Conservation (phyloP, 1,284 basidiomycete genomes). For the Apiotrichum akiyoshidainum region DNA sequence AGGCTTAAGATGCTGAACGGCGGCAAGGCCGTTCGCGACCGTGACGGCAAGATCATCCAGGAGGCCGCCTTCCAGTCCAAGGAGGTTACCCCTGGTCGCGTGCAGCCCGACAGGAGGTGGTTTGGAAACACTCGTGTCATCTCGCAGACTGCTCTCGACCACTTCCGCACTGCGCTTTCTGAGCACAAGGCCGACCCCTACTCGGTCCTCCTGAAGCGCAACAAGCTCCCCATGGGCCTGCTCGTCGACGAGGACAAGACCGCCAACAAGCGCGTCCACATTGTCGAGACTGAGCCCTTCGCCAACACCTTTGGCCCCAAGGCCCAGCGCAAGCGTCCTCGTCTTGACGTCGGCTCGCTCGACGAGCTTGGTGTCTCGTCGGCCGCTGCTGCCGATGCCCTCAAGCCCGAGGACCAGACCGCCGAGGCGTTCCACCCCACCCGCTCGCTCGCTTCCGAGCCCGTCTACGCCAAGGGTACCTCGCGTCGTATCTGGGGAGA, state of each 20-base stretch:
- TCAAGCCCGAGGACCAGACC: conserved; percentile 26
- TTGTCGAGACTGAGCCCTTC: conserved; percentile 91
- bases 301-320: conserved; percentile 89
- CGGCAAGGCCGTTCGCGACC: conserved; percentile 81
- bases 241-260: conserved; percentile 81
- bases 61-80: conserved; percentile 90
- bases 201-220: conserved; percentile 82
- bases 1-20: conserved; percentile 86
- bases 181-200: conserved; percentile 87
- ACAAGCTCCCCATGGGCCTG: conserved; percentile 92
- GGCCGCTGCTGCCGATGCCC: conserved; percentile 47
- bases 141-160: conserved; percentile 89
- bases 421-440: conserved; percentile 35
- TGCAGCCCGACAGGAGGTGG: conserved; percentile 90
- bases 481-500: conserved; percentile 95
- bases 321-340: conserved; percentile 82
- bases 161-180: conserved; percentile 81
- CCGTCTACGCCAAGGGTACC: conserved; percentile 88
- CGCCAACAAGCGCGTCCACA: conserved; percentile 80
- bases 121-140: conserved; percentile 98
- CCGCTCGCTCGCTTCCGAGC: conserved; percentile 58
- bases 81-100: conserved; percentile 79
- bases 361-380: conserved; percentile 76
- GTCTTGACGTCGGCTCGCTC: conserved; percentile 76
- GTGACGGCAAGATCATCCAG: conserved; percentile 82